phyloP scores from a whole-genome alignment of 148 eudicot genomes.

The Cornus kousa region DNA sequence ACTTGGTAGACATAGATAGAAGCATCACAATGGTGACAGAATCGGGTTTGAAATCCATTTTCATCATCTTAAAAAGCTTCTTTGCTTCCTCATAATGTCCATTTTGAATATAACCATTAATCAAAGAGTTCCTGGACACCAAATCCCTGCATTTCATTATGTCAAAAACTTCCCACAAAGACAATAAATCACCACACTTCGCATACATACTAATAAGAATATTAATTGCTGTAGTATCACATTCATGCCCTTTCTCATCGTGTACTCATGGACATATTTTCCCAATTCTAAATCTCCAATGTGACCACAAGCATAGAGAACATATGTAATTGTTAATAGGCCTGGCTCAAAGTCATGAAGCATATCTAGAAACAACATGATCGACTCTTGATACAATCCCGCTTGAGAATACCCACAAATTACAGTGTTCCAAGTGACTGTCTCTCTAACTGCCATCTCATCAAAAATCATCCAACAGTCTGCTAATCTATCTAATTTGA shows the following conservation, averaged over 20 bases:
- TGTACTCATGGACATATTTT: slow-evolving; percentile 33
- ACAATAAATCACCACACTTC: slow-evolving; percentile 29
- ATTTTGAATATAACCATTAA: slow-evolving; percentile 29
- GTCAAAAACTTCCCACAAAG: slow-evolving; percentile 32
- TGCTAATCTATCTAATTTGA: slow-evolving; percentile 23
- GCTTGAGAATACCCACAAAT: slow-evolving; percentile 30
- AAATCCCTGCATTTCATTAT: slow-evolving; percentile 30
- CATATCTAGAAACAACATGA: slow-evolving; percentile 33
- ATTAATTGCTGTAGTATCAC: slow-evolving; percentile 29
- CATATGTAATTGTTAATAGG: slow-evolving; percentile 28
- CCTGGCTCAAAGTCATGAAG: slow-evolving; percentile 30
- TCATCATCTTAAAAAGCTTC: slow-evolving; percentile 20
- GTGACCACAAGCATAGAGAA: slow-evolving; percentile 35
- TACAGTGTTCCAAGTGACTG: slow-evolving; percentile 36
- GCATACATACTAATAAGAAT: slow-evolving; percentile 42
- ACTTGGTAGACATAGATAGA: slow-evolving; percentile 29
- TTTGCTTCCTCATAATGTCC: slow-evolving; percentile 24
- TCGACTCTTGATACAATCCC: slow-evolving; percentile 29
- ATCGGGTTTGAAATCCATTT: slow-evolving; percentile 20
- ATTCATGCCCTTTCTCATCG: slow-evolving; percentile 22
- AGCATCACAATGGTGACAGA: slow-evolving; percentile 29
- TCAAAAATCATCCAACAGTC: slow-evolving; percentile 22
- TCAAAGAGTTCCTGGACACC: slow-evolving; percentile 38
- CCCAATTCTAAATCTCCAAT: slow-evolving; percentile 28
- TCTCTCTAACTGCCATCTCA: slow-evolving; percentile 32